A percentile compares a stretch with the other conserved stretches of the same genome.
These are phyloP conservation scores for Persicaria tinctoria DNA, from an alignment of 148 eudicot species.

Conservation along the genomic window DNA sequence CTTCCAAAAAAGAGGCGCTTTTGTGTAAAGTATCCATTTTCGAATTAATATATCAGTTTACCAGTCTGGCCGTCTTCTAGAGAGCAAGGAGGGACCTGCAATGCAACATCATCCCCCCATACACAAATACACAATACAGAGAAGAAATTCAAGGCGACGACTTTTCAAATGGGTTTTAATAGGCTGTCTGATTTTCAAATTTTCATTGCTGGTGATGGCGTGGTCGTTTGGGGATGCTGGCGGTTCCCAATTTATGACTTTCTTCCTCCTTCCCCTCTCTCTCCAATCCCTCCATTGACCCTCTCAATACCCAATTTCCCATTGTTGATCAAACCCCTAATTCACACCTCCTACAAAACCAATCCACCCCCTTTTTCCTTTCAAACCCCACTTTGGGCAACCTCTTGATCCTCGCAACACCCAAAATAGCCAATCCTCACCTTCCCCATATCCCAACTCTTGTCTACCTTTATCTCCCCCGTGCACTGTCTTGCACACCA, in stretches of 20 bases:
- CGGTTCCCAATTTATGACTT: background rate
- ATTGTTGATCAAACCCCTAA: background rate
- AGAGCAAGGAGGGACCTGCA: background rate
- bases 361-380: background rate
- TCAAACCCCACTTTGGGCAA: background rate
- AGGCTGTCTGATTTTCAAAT: background rate
- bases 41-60: background rate
- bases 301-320: background rate
- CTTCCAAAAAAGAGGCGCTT: too few species aligned
- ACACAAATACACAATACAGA: background rate
- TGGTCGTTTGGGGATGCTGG: slow-evolving; percentile 3
- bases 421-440: background rate
- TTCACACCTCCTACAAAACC: slow-evolving; percentile 4
- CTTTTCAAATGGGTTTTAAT: slow-evolving; percentile 8
- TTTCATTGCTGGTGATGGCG: slow-evolving; percentile 7
- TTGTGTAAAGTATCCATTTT: too few species aligned
- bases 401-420: background rate
- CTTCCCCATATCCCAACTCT: background rate
- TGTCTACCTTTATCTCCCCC: background rate
- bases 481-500: background rate
- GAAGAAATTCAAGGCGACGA: background rate
- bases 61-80: slow-evolving; percentile 4
- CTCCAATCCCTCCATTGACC: background rate
- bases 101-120: background rate
- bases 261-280: background rate